Percentiles rank a stretch among this genome's conserved stretches.
Conservation (phyloP, 2,329 filamentous ascomycete genomes). For the Alternaria burnsii region DNA sequence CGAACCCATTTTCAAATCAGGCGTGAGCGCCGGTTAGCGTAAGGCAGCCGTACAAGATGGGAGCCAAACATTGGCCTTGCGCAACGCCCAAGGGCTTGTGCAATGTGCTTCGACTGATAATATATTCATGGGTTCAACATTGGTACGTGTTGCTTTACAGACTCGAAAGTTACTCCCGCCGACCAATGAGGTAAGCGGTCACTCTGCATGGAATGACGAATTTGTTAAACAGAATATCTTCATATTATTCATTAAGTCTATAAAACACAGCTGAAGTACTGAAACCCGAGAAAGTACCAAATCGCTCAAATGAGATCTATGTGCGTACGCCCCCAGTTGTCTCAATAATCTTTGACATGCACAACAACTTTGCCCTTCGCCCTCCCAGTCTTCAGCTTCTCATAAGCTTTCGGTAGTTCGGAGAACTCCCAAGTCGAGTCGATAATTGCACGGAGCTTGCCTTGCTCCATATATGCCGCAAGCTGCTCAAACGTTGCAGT, state of each 20-base stretch:
- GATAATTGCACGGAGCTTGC: constrained; percentile 64
- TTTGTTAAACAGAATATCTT: background rate
- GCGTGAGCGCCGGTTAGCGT: too few species aligned
- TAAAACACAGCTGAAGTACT: background rate
- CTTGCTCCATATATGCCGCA: constrained; percentile 63
- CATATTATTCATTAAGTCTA: background rate
- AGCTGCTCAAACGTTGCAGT: constrained; percentile 48
- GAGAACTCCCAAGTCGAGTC: constrained; percentile 64
- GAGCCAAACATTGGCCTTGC: too few species aligned
- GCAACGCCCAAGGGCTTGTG: too few species aligned
- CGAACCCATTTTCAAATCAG: background rate
- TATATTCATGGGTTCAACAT: background rate
- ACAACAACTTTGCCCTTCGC: constrained; percentile 66
- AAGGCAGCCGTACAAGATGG: too few species aligned
- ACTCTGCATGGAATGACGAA: too few species aligned
- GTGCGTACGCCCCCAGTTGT: background rate
- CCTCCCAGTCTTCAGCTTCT: constrained; percentile 62
- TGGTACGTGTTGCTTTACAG: background rate
- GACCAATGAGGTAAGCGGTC: background rate
- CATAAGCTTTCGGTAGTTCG: constrained; percentile 63
- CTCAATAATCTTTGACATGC: constrained; percentile 14
- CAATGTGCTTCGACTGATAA: too few species aligned
- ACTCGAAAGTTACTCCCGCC: too few species aligned
- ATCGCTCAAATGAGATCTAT: background rate
- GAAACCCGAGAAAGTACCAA: background rate